phyloP scores from a whole-genome alignment of 1,139 yeast species.

The Debaryomyces udenii region DNA sequence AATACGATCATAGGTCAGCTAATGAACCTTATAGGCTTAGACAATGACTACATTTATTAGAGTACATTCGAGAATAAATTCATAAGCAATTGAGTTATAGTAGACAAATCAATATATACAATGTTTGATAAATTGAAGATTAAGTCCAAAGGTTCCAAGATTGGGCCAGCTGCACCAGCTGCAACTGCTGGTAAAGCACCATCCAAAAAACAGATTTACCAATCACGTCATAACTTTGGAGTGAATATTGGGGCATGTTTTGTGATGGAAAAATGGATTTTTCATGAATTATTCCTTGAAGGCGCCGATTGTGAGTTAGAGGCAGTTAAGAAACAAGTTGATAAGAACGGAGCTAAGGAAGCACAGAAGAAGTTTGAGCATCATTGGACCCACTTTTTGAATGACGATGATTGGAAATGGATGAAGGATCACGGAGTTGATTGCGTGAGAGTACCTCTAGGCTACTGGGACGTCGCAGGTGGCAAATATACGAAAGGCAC shows the following conservation, averaged over 20 bases:
- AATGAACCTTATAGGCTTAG: background rate
- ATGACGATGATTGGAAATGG: conserved; percentile 81
- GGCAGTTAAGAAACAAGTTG: conserved; percentile 57
- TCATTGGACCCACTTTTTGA: conserved; percentile 71
- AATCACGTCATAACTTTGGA: conserved; percentile 73
- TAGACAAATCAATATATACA: background rate
- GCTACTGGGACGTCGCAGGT: conserved; percentile 85
- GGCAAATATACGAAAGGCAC: conserved; percentile 61
- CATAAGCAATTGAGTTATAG: background rate
- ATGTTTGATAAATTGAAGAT: conserved; percentile 49
- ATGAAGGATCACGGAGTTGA: conserved; percentile 67
- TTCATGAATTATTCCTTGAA: conserved; percentile 56
- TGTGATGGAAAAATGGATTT: conserved; percentile 78
- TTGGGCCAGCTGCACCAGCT: conserved; percentile 33
- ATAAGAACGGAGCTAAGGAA: conserved; percentile 53
- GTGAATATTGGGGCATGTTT: conserved; percentile 87
- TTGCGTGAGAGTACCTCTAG: conserved; percentile 82
- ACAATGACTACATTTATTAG: conserved; percentile 1
- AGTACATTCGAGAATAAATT: background rate
- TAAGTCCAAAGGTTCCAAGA: conserved; percentile 37
- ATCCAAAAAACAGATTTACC: conserved; percentile 56
- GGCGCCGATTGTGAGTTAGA: conserved; percentile 69
- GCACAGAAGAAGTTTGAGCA: conserved; percentile 59
- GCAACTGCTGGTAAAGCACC: conserved; percentile 41
- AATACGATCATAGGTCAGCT: background rate